Conservation (phyloP, 495 filamentous ascomycete species). For the Penicillium tannophilum region DNA sequence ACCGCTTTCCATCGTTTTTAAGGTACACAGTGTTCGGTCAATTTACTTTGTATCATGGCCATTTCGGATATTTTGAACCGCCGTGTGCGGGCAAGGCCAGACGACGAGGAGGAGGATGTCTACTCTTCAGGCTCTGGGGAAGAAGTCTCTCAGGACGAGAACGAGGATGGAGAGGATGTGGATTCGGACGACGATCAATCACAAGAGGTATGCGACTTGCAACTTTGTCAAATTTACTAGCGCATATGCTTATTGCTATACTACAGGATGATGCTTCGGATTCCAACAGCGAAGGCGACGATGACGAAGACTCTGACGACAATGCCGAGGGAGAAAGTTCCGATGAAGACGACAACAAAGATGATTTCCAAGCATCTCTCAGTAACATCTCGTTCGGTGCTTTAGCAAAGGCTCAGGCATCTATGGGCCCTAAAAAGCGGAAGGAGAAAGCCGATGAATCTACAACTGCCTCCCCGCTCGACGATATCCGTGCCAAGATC, state of each 20-base stretch:
- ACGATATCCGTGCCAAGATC: constrained; percentile 42
- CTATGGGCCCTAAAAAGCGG: constrained; percentile 50
- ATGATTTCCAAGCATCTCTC: constrained; percentile 44
- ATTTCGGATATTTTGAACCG: constrained; percentile 57
- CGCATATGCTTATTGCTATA: background rate
- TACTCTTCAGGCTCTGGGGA: constrained; percentile 35
- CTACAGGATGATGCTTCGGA: background rate
- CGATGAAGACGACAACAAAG: constrained; percentile 32
- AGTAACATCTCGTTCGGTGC: constrained; percentile 79
- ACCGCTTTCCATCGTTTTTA: constrained; percentile 5
- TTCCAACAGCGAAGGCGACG: background rate
- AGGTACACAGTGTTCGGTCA: background rate
- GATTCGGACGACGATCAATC: constrained; percentile 34
- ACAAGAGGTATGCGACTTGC: constrained; percentile 28
- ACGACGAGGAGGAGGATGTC: constrained; percentile 49
- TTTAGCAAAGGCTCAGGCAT: constrained; percentile 79
- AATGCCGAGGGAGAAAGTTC: constrained; percentile 15
- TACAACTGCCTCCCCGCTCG: constrained; percentile 29
- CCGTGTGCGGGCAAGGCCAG: constrained; percentile 59
- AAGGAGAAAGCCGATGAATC: constrained; percentile 36
- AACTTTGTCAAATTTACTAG: background rate
- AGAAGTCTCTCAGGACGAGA: constrained; percentile 28
- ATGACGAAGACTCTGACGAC: constrained; percentile 6
- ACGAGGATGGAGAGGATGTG: constrained; percentile 29
- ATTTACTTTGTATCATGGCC: constrained; percentile 34